Base-by-base conservation (phyloP, 2,329 filamentous ascomycete species). In the Phyllosticta citribraziliensis region DNA sequence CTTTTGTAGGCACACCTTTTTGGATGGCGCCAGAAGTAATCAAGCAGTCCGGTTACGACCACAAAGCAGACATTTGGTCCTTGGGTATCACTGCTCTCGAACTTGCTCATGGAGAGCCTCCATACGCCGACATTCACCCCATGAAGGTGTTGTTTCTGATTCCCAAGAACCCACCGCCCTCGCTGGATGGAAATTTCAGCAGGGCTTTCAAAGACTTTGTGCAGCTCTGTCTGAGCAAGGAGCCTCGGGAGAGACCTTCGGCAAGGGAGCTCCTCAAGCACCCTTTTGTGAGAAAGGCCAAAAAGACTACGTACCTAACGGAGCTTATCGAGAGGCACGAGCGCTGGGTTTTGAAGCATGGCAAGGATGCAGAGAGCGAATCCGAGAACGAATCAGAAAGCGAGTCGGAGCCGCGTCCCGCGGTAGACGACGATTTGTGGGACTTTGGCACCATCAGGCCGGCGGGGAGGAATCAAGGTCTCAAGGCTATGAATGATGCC, bases 1-100 rank as follows among this genome's bases (percentile, higher is more conserved):
- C 93, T 0, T 99, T 97, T 73, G 93, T 99, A 33, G 94, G 94
- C 35, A 97, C 93, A 0, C 93, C 94, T 1, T 99, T 97, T 73
- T 99, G 94, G 94, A 99, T 99, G 93, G 93, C 94, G 2, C 93
- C 93, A 11, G 93, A 99, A 76, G 93, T 97, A 60, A 99, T 99
- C 74, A 96, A 96, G 77, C 93, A 99, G 74, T 96, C 91, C 62
- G 93, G 93, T 56, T 97, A 97, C 78, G 93, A 97, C 74, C 91
- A 96, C 77, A 97, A 97, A 77, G 93, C 93, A 53, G 93, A 97
- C 71, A 96, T 97, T 62, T 97, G 93, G 93, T 97, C 93, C 1
- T 79, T 97, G 19, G 93, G 93, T 50, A 97, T 97, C 71, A 97
- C 93, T 0, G 92, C 93, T 1, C 83, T 97, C 52, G 93, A 97